Evolutionary conservation across 1,284 basidiomycete species (phyloP), one percentile per base, ranked within the genome.

Genomic region (Ceratobasidium sp.): DNA sequence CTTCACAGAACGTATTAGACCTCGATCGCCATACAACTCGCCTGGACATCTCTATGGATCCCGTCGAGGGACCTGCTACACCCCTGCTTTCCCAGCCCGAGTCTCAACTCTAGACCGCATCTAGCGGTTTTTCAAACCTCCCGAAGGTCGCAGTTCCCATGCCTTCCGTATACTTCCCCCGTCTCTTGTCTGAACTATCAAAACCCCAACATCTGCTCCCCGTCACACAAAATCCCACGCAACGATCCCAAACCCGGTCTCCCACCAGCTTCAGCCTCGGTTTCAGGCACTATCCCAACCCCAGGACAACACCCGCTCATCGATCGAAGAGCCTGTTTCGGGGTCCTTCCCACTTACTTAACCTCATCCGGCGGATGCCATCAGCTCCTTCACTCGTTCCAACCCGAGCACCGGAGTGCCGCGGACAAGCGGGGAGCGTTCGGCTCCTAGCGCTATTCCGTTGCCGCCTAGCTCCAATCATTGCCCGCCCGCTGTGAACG

Each of bases 331-430:
- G 7, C 46, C 61, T 9, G 65, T 59, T 4, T 74, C 73, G 13
- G 65, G 73, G 73, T n/a, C 26, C 7, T 13, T 75, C 20, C 61
- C 73, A 23, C 73, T 40, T 3, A 61, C 73, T 17, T 62, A 75
- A 38, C 73, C 48, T 26, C 61, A 9, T 54, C 59, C 59, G 6
- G 26, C 46, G 5, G 73, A 75, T n/a, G 66, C 73, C 5, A 75
- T 75, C 38, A 75, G 73, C 33, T 64, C 46, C 2, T 75, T 75
- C 23, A 75, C 73, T 7, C 73, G 48, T n/a, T 65, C 73, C n/a
- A 75, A 75, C 38, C 73, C 73, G 10, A 65, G 73, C 33, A 20
- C 23, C 13, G 28, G 48, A 10, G 61, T 28, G 13, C 62, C 73
- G 17, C 70, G n/a, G 4, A 56, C 59, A 20, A 66, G 50, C 23